Base-by-base conservation (phyloP, 2,329 filamentous ascomycete genomes). In the Colletotrichum eremochloae region DNA sequence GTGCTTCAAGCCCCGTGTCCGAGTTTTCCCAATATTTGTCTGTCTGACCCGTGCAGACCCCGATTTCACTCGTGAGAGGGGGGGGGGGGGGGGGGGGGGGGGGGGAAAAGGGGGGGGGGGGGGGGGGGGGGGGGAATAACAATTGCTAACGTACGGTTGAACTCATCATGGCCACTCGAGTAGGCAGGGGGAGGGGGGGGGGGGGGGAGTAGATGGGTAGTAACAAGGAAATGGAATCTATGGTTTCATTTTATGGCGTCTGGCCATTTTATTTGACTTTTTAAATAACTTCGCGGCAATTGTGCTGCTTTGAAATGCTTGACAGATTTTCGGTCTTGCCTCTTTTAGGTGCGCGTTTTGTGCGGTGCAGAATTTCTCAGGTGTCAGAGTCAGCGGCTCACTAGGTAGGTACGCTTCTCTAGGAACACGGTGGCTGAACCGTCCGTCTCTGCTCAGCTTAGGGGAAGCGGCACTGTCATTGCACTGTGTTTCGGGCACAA, bases 361-460 rank as follows among this genome's bases (percentile, higher is more conserved):
- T 72, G 66, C 70, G 60, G 60, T 72, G 70, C 70, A 72, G 70
- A 70, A 61, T 70, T 71, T 72, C 58, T 20, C 38, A 61, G 46
- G 62, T 53, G 50, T 33, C 38, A 56, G 18, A 53, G 46, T 69
- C 65, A 64, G 52, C 38, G 38, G 55, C 60, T 48, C 52, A 48
- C 52, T 40, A 61, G 14, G 14, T 14, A 15, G 12, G 5, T 6
- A 42, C 40, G 5, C 5, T n/a, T 44, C 65, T 56, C 31, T 60
- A 53, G 36, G 9, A 40, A 40, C 60, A 58, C 69, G 15, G 68
- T 71, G 1, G 2, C 4, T 0, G 7, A 14, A 68, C 50, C 58
- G 57, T 68, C 18, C 0, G 0, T 0, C 0, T 36, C 1, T 0
- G 18, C 5, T 1, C 12, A 0, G 0, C 0, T 5, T 3, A 0